Percentiles rank a stretch among this genome's conserved stretches.
Evolutionary conservation across 2,329 filamentous ascomycete species (phyloP).

Genomic region (Sporothrix mexicana): DNA sequence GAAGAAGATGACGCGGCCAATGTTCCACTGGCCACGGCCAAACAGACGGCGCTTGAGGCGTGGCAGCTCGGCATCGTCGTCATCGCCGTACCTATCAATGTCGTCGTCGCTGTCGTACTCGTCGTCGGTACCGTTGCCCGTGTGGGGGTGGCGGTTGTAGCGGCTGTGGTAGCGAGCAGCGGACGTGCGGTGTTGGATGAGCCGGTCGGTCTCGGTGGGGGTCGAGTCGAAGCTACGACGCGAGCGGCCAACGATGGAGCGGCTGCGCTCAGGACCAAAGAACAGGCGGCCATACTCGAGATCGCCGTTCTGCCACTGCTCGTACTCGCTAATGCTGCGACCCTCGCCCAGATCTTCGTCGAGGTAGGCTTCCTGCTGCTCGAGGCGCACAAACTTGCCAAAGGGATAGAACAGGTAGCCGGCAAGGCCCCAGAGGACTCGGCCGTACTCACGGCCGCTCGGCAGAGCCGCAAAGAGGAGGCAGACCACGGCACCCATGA

Average conservation of each 20-base stretch:
- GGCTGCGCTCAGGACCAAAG: slow-evolving; percentile 80
- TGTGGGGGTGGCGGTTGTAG: neutral
- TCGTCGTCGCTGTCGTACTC: slow-evolving; percentile 30
- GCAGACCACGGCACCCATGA: slow-evolving; percentile 76
- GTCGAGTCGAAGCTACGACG: slow-evolving; percentile 87
- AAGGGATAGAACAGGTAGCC: slow-evolving; percentile 95
- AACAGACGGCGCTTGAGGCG: slow-evolving; percentile 83
- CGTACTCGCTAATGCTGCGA: slow-evolving; percentile 96
- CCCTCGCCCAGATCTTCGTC: slow-evolving; percentile 96
- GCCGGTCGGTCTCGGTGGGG: slow-evolving; percentile 83
- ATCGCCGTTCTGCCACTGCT: slow-evolving; percentile 98
- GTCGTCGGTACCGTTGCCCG: slow-evolving; percentile 21
- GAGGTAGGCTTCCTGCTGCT: slow-evolving; percentile 91
- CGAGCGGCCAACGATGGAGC: slow-evolving; percentile 84
- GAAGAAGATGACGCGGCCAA: slow-evolving; percentile 95
- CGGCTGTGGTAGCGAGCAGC: neutral
- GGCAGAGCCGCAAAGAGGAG: slow-evolving; percentile 78
- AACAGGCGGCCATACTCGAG: slow-evolving; percentile 94
- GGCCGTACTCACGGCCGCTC: slow-evolving; percentile 84
- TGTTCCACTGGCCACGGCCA: slow-evolving; percentile 92
- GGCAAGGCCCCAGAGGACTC: slow-evolving; percentile 81
- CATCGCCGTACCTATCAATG: slow-evolving; percentile 37
- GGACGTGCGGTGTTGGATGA: slow-evolving; percentile 68
- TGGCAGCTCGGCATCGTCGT: slow-evolving; percentile 43
- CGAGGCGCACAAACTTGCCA: slow-evolving; percentile 90